Evolutionary conservation across 176 grass and related monocot species (phyloP).

Genomic region (Aegilops bicornis): DNA sequence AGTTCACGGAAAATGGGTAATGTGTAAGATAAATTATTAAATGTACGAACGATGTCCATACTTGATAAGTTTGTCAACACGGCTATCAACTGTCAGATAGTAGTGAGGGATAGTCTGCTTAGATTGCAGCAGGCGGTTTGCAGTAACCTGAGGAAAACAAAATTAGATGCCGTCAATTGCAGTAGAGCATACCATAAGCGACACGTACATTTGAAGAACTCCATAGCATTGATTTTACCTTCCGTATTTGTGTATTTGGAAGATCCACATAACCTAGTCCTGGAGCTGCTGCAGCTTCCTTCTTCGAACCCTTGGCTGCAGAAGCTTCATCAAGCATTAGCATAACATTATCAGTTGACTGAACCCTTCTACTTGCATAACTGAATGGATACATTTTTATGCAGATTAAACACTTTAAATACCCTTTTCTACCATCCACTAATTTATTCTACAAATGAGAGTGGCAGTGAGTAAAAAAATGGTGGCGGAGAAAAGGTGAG

Average conservation of each 20-base stretch:
- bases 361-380: slow-evolving; percentile 10
- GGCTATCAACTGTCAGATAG: slow-evolving; percentile 26
- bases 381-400: not conserved
- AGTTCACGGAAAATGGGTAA: not conserved
- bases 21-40: slow-evolving; percentile 16
- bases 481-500: not conserved
- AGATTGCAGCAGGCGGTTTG: slow-evolving; percentile 58
- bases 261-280: slow-evolving; percentile 57
- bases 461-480: not conserved
- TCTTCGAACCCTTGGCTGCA: slow-evolving; percentile 29
- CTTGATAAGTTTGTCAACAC: slow-evolving; percentile 36
- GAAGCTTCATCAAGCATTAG: slow-evolving; percentile 38
- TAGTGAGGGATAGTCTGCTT: slow-evolving; percentile 83
- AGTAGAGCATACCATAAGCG: not conserved
- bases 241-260: slow-evolving; percentile 69
- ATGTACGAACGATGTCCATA: slow-evolving; percentile 20
- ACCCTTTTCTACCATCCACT: not conserved
- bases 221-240: slow-evolving; percentile 27
- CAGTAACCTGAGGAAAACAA: slow-evolving; percentile 44
- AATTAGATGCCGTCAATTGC: not conserved
- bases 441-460: not conserved
- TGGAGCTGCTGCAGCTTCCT: slow-evolving; percentile 29
- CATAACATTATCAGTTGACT: not conserved
- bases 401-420: not conserved
- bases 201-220: not conserved